phyloP scores from a whole-genome alignment of 306 rosid genomes.

The Quercus gilva region DNA sequence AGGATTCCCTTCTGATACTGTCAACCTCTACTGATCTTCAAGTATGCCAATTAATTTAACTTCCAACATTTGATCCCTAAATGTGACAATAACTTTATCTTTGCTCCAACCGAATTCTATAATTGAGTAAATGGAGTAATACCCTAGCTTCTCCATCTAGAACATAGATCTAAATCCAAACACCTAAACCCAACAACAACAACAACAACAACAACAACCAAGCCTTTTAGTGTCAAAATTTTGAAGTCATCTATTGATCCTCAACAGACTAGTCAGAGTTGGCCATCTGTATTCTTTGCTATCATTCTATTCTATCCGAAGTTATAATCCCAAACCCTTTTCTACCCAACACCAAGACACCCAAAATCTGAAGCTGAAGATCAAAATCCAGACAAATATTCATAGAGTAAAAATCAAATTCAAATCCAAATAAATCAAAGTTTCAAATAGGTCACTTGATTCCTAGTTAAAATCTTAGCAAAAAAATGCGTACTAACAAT shows the following conservation, averaged over 20 bases:
- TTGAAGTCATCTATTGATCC: no score
- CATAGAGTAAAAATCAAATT: neutral
- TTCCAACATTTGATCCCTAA: neutral
- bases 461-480: neutral
- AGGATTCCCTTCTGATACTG: neutral
- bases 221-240: no score
- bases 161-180: neutral
- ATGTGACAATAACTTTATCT: no score
- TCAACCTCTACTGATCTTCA: neutral
- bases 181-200: neutral
- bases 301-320: no score
- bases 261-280: no score
- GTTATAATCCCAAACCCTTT: neutral
- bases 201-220: no score
- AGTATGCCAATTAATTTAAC: neutral
- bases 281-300: no score
- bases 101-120: neutral
- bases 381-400: neutral
- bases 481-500: neutral
- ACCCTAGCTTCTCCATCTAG: neutral
- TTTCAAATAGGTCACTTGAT: neutral
- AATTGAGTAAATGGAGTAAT: neutral
- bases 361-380: no score
- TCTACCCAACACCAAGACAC: neutral
- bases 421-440: neutral